Evolutionary conservation across 257 asterid genomes (phyloP), one percentile per base, ranked within the genome.

Genomic region (Ophiorrhiza pumila): DNA sequence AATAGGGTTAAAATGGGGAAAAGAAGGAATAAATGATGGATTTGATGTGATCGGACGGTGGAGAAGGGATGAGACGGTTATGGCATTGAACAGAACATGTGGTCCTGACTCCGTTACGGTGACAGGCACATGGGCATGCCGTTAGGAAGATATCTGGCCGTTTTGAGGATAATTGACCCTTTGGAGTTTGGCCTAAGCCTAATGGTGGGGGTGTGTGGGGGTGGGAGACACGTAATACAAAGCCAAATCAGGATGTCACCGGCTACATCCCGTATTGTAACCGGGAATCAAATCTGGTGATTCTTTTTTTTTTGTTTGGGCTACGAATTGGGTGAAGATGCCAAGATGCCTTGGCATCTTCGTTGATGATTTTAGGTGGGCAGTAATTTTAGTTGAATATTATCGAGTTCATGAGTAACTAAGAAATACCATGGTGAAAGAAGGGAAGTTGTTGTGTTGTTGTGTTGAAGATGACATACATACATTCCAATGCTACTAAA

Each of bases 31-130:
- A 31, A 50, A 65, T 34, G 60, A 41, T 0, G 43, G 75, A 56
- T 42, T 20, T 69, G 77, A 76, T 80, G 83, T 67, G 82, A 91
- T 91, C 97, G 71, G 77, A 93, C 84, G 95, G 93, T 80, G 83
- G 74, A 88, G 88, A 88, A 83, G 50, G 58, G 83, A 76, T 4
- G 82, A 90, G 87, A 80, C 85, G 84, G 95, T 86, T 87, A 86
- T 82, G 86, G 87, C 64, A 47, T 66, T 45, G 80, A 73, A 71
- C 74, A 68, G 80, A 81, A 80, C 89, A 88, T 80, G 97, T 91
- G 98, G 96, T 94, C 97, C 97, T 77, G 83, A 82, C 87, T 83
- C 93, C 96, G 92, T 87, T 90, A 88, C 95, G 90, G 96, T 65
- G 95, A 86, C 96, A 87, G 91, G 91, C 95, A 91, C 95, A 84